Base-by-base conservation (phyloP, 306 rosid genomes). In the Citrullus mucosospermus region DNA sequence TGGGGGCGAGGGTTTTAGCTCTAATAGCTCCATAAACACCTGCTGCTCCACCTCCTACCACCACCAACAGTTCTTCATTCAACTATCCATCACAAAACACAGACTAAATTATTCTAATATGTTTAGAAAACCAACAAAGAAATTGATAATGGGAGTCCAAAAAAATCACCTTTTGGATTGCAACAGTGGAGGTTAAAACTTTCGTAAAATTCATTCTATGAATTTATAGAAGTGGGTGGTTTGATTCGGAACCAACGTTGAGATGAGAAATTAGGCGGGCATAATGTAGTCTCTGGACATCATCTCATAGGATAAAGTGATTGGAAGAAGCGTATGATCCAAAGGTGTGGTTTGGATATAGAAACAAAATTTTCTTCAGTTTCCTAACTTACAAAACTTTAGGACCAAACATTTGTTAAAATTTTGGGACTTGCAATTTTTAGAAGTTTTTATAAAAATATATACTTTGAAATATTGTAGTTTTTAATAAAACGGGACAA, bases 21-120 rank as follows among this genome's bases (percentile, higher is more conserved):
- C 89, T 90, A 85, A 94, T 85, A 60, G 96, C 98, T 66, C 95
- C 98, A 85, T 85, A 94, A 68, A 92, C 91, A 57, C 98, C 98
- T 32, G 98, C 97, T 55, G 97, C 97, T 80, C 98, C 97, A 66
- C 89, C 98, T 20, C 98, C 98, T 39, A 90, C 96, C 13, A 94
- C 97, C 68, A 88, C 96, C 85, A 94, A 78, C 8, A 84, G 59
- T 81, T 89, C 92, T 75, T 92, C 93, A 84, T 75, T 82, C 39
- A 83, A 85, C 92, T 89, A 57, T 8, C 71, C 82, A 84, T 44
- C 57, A 50, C 25, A 76, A 15, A 82, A 39, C 6, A 32, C 51
- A 11, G 53, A 56, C 30, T 76, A 54, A 57, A 34, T 46, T 36
- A 15, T 28, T 15, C 60, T 4, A 25, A 43, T 41, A 25, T n/a